phyloP scores from a whole-genome alignment of 352 stramenopile genomes.

The Pythium grandisporangium region DNA sequence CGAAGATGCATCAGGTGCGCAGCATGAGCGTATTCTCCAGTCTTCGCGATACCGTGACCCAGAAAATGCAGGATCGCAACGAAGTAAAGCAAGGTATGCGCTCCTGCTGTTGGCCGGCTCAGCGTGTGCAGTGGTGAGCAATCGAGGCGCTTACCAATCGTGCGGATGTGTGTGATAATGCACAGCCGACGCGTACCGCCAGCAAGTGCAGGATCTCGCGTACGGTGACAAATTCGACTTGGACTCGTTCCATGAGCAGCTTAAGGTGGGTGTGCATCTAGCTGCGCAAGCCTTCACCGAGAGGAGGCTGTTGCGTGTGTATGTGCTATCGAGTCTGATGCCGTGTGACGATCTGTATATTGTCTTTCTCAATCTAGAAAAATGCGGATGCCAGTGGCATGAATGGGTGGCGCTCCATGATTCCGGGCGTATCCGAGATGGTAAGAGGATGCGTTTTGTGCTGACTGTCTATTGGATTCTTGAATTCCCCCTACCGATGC shows the following conservation, averaged over 20 bases:
- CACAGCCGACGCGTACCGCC: constrained; percentile 60
- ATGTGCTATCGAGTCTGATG: too few relatives aligned
- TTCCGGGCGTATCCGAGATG: constrained; percentile 71
- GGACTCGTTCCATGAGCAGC: constrained; percentile 53
- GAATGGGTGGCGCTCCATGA: constrained; percentile 74
- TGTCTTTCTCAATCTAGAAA: constrained; percentile 38
- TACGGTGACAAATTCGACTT: constrained; percentile 63
- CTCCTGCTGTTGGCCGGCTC: not conserved
- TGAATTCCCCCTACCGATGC: too few relatives aligned
- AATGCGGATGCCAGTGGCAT: constrained; percentile 59
- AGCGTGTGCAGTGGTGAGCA: not conserved
- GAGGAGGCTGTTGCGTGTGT: too few relatives aligned
- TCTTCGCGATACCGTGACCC: constrained; percentile 58
- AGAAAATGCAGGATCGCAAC: constrained; percentile 79
- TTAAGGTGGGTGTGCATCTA: constrained; percentile 30
- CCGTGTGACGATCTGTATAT: too few relatives aligned
- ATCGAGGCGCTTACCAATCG: not conserved
- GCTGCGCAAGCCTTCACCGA: too few relatives aligned
- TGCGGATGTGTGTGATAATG: not conserved
- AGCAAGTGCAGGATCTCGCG: constrained; percentile 68
- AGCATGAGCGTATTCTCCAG: constrained; percentile 65
- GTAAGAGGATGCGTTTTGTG: constrained; percentile 11
- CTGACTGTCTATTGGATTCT: not conserved
- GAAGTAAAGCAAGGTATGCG: constrained; percentile 58
- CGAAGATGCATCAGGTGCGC: constrained; percentile 27